These are phyloP conservation scores for Kazachstania viticola DNA, from an alignment of 805 yeast species.

Conservation along the genomic window DNA sequence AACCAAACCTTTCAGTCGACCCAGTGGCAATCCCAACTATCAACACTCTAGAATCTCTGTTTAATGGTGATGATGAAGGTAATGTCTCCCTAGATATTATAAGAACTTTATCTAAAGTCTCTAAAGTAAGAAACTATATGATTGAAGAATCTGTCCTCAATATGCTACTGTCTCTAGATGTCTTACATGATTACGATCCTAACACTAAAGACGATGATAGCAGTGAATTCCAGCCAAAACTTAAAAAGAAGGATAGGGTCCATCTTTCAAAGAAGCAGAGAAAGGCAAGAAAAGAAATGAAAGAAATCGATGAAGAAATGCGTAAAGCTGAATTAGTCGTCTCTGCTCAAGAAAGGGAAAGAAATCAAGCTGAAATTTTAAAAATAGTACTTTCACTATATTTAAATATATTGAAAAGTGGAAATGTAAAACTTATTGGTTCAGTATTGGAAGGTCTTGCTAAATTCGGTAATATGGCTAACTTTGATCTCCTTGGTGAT, in stretches of 20 bases:
- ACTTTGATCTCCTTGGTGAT: slow-evolving; percentile 86
- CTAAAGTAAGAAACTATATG: slow-evolving; percentile 61
- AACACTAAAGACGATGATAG: slow-evolving; percentile 37
- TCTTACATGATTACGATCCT: slow-evolving; percentile 65
- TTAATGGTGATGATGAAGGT: slow-evolving; percentile 75
- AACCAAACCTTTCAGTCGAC: slow-evolving; percentile 36
- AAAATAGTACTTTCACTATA: slow-evolving; percentile 63
- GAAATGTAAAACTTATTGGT: slow-evolving; percentile 60
- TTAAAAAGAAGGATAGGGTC: slow-evolving; percentile 78
- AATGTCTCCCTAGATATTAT: slow-evolving; percentile 67
- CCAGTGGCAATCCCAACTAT: slow-evolving; percentile 47
- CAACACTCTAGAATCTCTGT: slow-evolving; percentile 53
- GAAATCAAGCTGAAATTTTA: slow-evolving; percentile 72
- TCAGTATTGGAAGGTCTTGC: slow-evolving; percentile 87
- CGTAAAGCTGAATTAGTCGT: slow-evolving; percentile 78
- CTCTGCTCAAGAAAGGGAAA: slow-evolving; percentile 78
- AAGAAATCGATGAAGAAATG: slow-evolving; percentile 82
- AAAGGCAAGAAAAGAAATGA: slow-evolving; percentile 77
- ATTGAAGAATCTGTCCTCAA: slow-evolving; percentile 78
- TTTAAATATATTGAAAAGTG: slow-evolving; percentile 59
- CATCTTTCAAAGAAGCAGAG: slow-evolving; percentile 85
- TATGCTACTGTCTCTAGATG: slow-evolving; percentile 53
- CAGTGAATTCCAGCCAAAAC: slow-evolving; percentile 35
- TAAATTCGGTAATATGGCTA: slow-evolving; percentile 82
- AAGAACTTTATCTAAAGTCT: slow-evolving; percentile 53